phyloP scores from a whole-genome alignment of 345 rosid species.

The Clausena lansium region DNA sequence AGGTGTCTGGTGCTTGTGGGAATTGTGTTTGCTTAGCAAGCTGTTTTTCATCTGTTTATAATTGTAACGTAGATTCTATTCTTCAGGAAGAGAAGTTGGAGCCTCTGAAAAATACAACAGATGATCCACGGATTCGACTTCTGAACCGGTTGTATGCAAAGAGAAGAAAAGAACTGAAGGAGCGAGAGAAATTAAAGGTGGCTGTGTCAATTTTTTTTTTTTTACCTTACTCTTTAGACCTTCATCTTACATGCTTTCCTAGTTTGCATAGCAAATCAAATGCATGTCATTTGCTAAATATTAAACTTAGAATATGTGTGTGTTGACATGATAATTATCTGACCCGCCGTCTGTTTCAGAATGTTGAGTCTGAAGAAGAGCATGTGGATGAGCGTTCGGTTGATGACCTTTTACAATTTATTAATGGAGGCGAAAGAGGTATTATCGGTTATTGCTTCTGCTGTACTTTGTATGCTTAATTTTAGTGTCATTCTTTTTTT shows the following conservation, averaged over 20 bases:
- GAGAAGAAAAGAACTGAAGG: slow-evolving; percentile 82
- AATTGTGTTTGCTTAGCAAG: slow-evolving; percentile 8
- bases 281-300: background rate
- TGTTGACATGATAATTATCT: slow-evolving; percentile 13
- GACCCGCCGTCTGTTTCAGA: slow-evolving; percentile 40
- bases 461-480: slow-evolving; percentile 10
- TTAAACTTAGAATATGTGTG: background rate
- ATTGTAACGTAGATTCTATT: slow-evolving; percentile 16
- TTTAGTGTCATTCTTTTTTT: background rate
- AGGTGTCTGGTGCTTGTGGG: slow-evolving; percentile 49
- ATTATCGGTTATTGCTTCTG: slow-evolving; percentile 17
- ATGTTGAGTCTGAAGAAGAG: slow-evolving; percentile 73
- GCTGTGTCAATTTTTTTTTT: background rate
- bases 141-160: slow-evolving; percentile 78
- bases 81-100: slow-evolving; percentile 88
- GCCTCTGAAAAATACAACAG: slow-evolving; percentile 74
- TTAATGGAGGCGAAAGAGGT: slow-evolving; percentile 72
- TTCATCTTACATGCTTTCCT: background rate
- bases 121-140: slow-evolving; percentile 86
- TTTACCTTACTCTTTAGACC: background rate
- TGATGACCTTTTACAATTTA: slow-evolving; percentile 82
- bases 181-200: slow-evolving; percentile 76
- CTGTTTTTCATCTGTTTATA: slow-evolving; percentile 15
- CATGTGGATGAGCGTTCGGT: slow-evolving; percentile 79
- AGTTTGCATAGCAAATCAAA: background rate